phyloP scores from a whole-genome alignment of 2,329 filamentous ascomycete genomes.

The Diaporthe citrichinensis region DNA sequence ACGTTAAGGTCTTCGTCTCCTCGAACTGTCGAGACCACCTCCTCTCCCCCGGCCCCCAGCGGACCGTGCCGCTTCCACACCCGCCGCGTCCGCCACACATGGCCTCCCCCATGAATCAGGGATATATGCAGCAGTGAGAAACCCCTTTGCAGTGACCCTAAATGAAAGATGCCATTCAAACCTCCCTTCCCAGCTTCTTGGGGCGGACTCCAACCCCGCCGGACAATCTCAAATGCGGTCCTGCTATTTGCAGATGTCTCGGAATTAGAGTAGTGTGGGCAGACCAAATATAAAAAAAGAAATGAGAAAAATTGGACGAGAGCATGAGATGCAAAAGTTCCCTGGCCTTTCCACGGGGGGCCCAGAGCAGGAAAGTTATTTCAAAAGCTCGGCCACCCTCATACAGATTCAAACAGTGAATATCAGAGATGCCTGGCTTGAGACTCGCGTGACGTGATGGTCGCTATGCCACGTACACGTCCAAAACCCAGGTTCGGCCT shows the following conservation, averaged over 20 bases:
- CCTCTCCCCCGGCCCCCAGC: neutral
- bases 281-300: neutral
- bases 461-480: neutral
- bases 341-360: neutral
- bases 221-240: neutral
- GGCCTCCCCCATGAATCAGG: neutral
- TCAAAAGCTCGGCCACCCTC: neutral
- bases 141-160: neutral
- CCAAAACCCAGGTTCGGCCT: neutral
- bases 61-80: neutral
- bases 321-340: neutral
- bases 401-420: neutral
- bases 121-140: neutral
- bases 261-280: neutral
- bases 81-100: neutral
- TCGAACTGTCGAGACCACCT: neutral
- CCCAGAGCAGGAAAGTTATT: neutral
- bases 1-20: neutral
- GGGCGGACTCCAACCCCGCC: neutral
- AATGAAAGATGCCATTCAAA: neutral
- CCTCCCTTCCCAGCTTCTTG: neutral
- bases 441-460: neutral
- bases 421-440: conserved; percentile 1
- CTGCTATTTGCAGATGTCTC: conserved; percentile 13
- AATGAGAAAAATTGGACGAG: neutral